These are phyloP conservation scores for Penicillium ucsense DNA, from an alignment of 495 filamentous ascomycete genomes.

Conservation along the genomic window DNA sequence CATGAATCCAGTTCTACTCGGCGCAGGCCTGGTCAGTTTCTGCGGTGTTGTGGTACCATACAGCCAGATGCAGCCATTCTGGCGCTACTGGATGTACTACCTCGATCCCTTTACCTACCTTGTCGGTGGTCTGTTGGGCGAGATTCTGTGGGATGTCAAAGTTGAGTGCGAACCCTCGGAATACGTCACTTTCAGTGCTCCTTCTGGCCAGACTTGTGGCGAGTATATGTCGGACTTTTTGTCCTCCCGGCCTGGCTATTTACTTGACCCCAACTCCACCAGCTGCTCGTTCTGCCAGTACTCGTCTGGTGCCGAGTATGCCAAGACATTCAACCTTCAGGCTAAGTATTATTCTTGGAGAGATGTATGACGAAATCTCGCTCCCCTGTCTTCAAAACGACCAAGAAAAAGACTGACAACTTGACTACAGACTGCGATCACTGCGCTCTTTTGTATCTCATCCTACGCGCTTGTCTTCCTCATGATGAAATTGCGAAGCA, in stretches of 20 bases:
- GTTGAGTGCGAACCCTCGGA: slow-evolving; percentile 52
- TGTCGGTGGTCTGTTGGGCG: slow-evolving; percentile 36
- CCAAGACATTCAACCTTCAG: slow-evolving; percentile 27
- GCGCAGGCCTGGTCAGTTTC: slow-evolving; percentile 43
- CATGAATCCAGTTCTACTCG: slow-evolving; percentile 42
- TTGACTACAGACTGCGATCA: slow-evolving; percentile 26
- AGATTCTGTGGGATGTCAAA: slow-evolving; percentile 29
- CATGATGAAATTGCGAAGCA: slow-evolving; percentile 37
- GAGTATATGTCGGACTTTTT: slow-evolving; percentile 55
- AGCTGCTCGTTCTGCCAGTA: slow-evolving; percentile 55
- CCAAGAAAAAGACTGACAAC: slow-evolving; percentile 3
- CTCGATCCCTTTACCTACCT: slow-evolving; percentile 48
- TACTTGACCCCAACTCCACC: slow-evolving; percentile 44
- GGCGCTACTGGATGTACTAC: slow-evolving; percentile 52
- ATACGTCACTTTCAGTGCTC: slow-evolving; percentile 51
- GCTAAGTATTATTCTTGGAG: slow-evolving; percentile 36
- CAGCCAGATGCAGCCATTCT: slow-evolving; percentile 41
- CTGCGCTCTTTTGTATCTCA: slow-evolving; percentile 32
- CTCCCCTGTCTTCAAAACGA: no score
- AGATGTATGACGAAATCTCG: slow-evolving; percentile 16
- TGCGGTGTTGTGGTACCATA: slow-evolving; percentile 47
- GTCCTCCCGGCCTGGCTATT: slow-evolving; percentile 41
- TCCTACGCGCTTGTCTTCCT: slow-evolving; percentile 30
- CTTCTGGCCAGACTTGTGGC: slow-evolving; percentile 53
- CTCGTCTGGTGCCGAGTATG: slow-evolving; percentile 28